Conservation (phyloP, 352 stramenopile species). For the Halophytophthora batemanensis region DNA sequence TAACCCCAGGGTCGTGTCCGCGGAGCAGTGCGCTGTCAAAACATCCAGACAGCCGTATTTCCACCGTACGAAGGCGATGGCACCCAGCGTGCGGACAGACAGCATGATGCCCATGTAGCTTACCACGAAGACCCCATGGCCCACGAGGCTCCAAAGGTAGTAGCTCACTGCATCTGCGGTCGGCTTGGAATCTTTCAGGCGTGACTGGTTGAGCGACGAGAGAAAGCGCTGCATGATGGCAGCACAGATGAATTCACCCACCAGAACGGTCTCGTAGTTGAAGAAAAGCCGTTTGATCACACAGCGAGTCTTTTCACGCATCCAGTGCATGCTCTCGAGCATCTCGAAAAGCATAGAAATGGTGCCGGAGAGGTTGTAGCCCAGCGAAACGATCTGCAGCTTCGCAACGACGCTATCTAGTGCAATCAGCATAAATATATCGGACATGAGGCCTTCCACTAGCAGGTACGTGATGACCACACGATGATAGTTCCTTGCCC, state of each 20-base stretch:
- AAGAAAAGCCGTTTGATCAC: constrained; percentile 26
- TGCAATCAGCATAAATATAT: constrained; percentile 32
- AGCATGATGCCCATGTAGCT: constrained; percentile 11
- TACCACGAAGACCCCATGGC: constrained; percentile 23
- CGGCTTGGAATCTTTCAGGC: constrained; percentile 16
- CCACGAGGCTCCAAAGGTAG: constrained; percentile 32
- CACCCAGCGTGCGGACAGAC: constrained; percentile 9
- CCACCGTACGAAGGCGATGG: constrained; percentile 6
- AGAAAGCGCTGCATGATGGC: constrained; percentile 26
- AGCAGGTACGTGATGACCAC: constrained; percentile 22
- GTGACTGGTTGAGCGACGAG: constrained; percentile 24
- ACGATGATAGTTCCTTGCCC: constrained; percentile 30
- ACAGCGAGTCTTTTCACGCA: constrained; percentile 13
- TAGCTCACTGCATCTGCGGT: constrained; percentile 8
- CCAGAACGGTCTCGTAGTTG: constrained; percentile 31
- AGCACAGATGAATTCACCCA: constrained; percentile 28
- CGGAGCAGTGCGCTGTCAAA: constrained; percentile 12
- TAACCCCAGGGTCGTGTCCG: constrained; percentile 10
- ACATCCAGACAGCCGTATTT: constrained; percentile 7
- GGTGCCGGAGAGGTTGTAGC: constrained; percentile 33
- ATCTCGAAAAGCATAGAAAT: constrained; percentile 40
- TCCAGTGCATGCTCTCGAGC: constrained; percentile 25
- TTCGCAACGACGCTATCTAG: constrained; percentile 18
- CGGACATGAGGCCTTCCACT: constrained; percentile 32
- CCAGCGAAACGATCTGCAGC: constrained; percentile 31